Base-by-base conservation (phyloP, 495 filamentous ascomycete species). In the Aspergillus diversus region DNA sequence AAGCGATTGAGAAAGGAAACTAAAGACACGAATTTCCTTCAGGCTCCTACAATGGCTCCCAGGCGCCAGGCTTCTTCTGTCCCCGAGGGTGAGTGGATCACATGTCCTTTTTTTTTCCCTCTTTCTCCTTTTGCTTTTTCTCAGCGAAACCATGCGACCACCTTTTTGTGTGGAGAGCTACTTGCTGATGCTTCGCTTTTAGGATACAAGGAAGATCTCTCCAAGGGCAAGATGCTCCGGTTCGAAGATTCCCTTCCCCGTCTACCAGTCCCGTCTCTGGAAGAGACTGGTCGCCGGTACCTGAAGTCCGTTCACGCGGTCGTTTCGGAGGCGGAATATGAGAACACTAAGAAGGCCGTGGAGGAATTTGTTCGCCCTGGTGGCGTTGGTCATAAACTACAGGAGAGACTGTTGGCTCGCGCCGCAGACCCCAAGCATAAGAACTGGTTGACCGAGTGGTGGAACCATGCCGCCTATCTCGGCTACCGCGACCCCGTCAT, bases 371-470 rank as follows among this genome's bases (percentile, higher is more conserved):
- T 94, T 61, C 85, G 86, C 56, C 90, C 92, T 33, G 91, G 90
- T 37, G 92, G 93, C 27, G 80, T 88, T 59, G 96, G 94, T 55
- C 87, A 91, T 75, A 82, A 87, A 66, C 85, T 99, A 37, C 96
- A 99, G 80, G 89, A 97, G 75, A 87, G 94, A 68, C 80, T 99
- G 66, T 67, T 92, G 53, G 92, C 90, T 47, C 87, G 90, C 58
- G 86, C 92, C 39, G 90, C 92, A 59, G 85, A 97, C 69, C 90
- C 96, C 51, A 88, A 92, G 63, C 76, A 83, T 76, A 91, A 90
- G 77, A 99, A 97, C 81, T 99, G 96, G 96, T 74, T 99, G 16
- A 85, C 87, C 63, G 93, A 98, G 68, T 99, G 96, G 96, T 99
- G 96, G 96, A 97, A 97, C 77, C 84, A 93, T 59, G 84, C 86